Conservation (phyloP, 1,284 basidiomycete species). For the Puccinia sorghi region DNA sequence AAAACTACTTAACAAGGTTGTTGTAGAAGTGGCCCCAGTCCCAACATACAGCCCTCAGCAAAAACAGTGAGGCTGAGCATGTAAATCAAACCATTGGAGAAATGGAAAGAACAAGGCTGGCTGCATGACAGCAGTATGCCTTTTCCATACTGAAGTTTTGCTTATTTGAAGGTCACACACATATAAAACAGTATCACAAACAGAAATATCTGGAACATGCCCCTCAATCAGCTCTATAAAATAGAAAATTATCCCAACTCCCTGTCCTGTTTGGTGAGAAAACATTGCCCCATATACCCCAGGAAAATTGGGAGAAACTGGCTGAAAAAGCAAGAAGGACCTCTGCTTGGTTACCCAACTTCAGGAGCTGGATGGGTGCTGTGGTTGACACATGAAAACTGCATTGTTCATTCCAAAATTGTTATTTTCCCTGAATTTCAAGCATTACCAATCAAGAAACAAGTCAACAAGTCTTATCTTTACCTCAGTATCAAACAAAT, state of each 20-base stretch:
- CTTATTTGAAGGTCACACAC: background rate
- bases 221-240: background rate
- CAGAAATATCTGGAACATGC: background rate
- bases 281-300: background rate
- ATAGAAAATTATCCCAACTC: background rate
- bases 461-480: background rate
- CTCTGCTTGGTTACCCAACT: background rate
- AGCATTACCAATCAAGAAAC: background rate
- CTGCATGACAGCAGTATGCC: background rate
- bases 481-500: background rate
- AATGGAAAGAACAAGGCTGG: background rate
- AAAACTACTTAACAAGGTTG: background rate
- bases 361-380: conserved; percentile 10
- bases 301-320: background rate
- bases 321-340: background rate
- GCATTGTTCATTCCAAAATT: background rate
- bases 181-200: conserved; percentile 1
- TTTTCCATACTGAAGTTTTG: background rate
- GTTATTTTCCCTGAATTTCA: conserved; percentile 13
- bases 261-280: conserved; percentile 1
- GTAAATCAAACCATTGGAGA: conserved; percentile 8
- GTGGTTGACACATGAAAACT: background rate
- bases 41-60: background rate
- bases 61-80: conserved; percentile 10
- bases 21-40: background rate